These are phyloP conservation scores for Lasiodiplodia sp. DNA, from an alignment of 2,329 filamentous ascomycete genomes.

Conservation along the genomic window DNA sequence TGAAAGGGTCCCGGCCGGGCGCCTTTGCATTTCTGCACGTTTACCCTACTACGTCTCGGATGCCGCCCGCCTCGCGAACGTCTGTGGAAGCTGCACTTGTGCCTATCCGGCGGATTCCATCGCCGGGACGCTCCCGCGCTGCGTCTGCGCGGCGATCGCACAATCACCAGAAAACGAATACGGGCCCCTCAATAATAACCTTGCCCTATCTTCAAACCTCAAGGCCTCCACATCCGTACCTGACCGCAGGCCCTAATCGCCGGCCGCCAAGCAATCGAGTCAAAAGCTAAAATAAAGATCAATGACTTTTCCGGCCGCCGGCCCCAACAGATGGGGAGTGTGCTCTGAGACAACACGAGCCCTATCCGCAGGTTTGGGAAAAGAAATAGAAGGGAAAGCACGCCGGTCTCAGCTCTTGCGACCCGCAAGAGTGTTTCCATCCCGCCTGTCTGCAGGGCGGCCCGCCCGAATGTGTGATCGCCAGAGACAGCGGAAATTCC, in stretches of 20 bases:
- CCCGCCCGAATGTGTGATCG: slow-evolving; percentile 6
- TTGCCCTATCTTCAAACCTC: slow-evolving; percentile 1
- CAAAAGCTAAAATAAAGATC: neutral
- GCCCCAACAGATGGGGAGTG: slow-evolving; percentile 11
- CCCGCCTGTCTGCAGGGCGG: neutral
- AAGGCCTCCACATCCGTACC: slow-evolving; percentile 10
- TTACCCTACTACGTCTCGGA: neutral
- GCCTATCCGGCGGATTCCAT: slow-evolving; percentile 12
- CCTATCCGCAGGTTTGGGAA: slow-evolving; percentile 21
- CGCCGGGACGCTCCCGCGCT: neutral
- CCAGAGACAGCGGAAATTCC: slow-evolving; percentile 11
- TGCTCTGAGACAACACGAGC: slow-evolving; percentile 19
- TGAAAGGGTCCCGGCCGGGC: neutral
- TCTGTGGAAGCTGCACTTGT: neutral
- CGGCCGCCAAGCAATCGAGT: neutral
- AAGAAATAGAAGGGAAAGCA: neutral
- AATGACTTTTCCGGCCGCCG: neutral
- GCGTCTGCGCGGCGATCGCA: neutral
- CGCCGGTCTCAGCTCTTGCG: neutral
- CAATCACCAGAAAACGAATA: slow-evolving; percentile 24
- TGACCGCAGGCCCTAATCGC: neutral
- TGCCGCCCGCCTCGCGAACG: neutral
- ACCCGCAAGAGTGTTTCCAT: slow-evolving; percentile 10
- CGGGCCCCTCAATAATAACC: slow-evolving; percentile 24
- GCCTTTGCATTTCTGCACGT: neutral